Conservation (phyloP, 371 early-diverging fungal genomes). For the Syncephalis plumigaleata region DNA sequence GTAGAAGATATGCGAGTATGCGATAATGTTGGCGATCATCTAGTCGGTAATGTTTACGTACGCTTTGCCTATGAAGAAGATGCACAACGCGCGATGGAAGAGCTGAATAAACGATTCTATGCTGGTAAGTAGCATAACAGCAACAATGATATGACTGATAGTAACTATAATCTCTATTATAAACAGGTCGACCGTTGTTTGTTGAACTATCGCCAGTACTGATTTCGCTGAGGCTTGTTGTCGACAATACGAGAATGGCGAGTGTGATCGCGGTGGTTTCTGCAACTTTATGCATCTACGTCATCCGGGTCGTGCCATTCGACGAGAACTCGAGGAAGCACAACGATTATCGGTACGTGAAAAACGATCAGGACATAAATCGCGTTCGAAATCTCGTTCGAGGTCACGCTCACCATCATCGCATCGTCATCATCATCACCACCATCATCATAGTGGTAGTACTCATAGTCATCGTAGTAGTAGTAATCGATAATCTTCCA, state of each 20-base stretch:
- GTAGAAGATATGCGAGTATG: slow-evolving; percentile 92
- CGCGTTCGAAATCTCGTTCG: not conserved
- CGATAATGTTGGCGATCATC: slow-evolving; percentile 96
- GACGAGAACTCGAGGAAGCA: slow-evolving; percentile 61
- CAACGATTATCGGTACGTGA: slow-evolving; percentile 32
- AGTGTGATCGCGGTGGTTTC: slow-evolving; percentile 91
- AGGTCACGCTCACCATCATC: too few relatives aligned
- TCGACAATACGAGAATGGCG: slow-evolving; percentile 85
- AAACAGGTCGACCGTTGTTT: slow-evolving; percentile 70
- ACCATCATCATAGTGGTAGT: too few relatives aligned
- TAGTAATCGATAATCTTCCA: too few relatives aligned
- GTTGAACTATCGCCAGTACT: slow-evolving; percentile 90
- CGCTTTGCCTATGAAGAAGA: slow-evolving; percentile 81
- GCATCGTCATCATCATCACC: too few relatives aligned
- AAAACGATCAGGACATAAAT: slow-evolving; percentile 11
- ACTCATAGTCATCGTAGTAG: too few relatives aligned
- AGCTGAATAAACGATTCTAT: slow-evolving; percentile 87
- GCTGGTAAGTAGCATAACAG: slow-evolving; percentile 33
- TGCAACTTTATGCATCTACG: slow-evolving; percentile 99
- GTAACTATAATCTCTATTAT: not conserved
- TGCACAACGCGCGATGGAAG: slow-evolving; percentile 79
- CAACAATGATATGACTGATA: not conserved
- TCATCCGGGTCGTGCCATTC: slow-evolving; percentile 50
- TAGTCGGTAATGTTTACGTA: slow-evolving; percentile 97
- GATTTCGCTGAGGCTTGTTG: slow-evolving; percentile 97